These are phyloP conservation scores for Raddia distichophylla DNA, from an alignment of 176 grass and related monocot species.

Conservation along the genomic window DNA sequence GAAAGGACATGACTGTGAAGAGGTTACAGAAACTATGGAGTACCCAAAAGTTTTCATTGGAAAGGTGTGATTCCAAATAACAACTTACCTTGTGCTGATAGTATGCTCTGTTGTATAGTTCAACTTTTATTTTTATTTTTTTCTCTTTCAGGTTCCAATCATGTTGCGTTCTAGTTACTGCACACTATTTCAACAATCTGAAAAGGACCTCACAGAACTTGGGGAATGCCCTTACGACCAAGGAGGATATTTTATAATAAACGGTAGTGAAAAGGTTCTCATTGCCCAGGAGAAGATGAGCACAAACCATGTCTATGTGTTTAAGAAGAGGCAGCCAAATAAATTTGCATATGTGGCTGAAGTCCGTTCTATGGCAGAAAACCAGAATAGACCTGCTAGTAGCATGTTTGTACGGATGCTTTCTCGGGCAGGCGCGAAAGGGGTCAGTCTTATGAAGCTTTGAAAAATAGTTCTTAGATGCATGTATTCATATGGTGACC, in stretches of 20 bases:
- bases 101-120: conserved; percentile 39
- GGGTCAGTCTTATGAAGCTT: conserved; percentile 59
- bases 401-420: conserved; percentile 99
- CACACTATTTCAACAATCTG: conserved; percentile 84
- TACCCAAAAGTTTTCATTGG: conserved; percentile 98
- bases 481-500: conserved; percentile 25
- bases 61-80: conserved; percentile 57
- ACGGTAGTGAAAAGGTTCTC: conserved; percentile 96
- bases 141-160: conserved; percentile 70
- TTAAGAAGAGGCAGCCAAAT: conserved; percentile 99
- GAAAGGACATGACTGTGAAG: conserved; percentile 98
- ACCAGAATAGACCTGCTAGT: conserved; percentile 92
- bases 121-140: neutral
- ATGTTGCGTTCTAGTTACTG: conserved; percentile 98
- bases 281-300: conserved; percentile 99
- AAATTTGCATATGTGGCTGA: conserved; percentile 94
- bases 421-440: conserved; percentile 87
- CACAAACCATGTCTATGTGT: conserved; percentile 99
- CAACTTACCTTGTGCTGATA: conserved; percentile 3
- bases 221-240: conserved; percentile 98
- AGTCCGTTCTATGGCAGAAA: conserved; percentile 94
- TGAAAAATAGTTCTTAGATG: conserved; percentile 16
- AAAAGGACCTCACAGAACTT: conserved; percentile 94
- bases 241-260: conserved; percentile 97
- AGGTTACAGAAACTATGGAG: conserved; percentile 88